Evolutionary conservation across 805 yeast species (phyloP).

Genomic region (Teunomyces stri): DNA sequence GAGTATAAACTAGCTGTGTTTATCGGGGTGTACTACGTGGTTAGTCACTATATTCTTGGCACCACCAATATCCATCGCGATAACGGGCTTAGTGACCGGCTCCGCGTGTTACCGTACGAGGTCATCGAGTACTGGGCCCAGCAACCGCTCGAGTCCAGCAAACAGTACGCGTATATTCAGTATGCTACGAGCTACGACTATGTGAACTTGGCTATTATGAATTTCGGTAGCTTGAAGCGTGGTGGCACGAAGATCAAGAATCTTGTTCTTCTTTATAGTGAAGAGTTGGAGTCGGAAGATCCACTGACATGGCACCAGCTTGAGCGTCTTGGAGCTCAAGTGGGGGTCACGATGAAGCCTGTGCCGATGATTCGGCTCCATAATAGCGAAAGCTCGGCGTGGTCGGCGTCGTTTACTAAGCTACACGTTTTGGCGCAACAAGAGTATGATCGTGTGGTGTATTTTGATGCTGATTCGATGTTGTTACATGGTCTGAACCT

Average conservation of each 20-base stretch:
- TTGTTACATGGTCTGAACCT: conserved; percentile 25
- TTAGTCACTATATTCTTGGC: conserved; percentile 17
- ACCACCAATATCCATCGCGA: conserved; percentile 10
- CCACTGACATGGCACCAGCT: conserved; percentile 12
- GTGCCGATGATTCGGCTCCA: conserved; percentile 17
- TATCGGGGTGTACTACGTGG: conserved; percentile 18
- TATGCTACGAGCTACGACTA: conserved; percentile 56
- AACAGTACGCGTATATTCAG: conserved; percentile 52
- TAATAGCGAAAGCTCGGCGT: conserved; percentile 24
- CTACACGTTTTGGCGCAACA: conserved; percentile 48
- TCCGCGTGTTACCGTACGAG: conserved; percentile 24
- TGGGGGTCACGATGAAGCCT: conserved; percentile 24
- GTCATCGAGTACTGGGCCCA: conserved; percentile 16
- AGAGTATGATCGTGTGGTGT: conserved; percentile 52
- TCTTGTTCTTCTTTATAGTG: conserved; percentile 43
- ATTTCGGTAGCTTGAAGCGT: conserved; percentile 35
- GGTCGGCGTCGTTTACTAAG: conserved; percentile 57
- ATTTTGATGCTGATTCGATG: conserved; percentile 57
- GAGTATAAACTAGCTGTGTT: conserved; percentile 21
- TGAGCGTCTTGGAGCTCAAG: conserved; percentile 11
- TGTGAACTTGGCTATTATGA: conserved; percentile 51
- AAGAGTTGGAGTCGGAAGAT: conserved; percentile 13
- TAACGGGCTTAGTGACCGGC: conserved; percentile 13
- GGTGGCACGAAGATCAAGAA: conserved; percentile 40
- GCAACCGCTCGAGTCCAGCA: conserved; percentile 4